Evolutionary conservation across 805 yeast species (phyloP).

Genomic region (Teunomyces kruisii): DNA sequence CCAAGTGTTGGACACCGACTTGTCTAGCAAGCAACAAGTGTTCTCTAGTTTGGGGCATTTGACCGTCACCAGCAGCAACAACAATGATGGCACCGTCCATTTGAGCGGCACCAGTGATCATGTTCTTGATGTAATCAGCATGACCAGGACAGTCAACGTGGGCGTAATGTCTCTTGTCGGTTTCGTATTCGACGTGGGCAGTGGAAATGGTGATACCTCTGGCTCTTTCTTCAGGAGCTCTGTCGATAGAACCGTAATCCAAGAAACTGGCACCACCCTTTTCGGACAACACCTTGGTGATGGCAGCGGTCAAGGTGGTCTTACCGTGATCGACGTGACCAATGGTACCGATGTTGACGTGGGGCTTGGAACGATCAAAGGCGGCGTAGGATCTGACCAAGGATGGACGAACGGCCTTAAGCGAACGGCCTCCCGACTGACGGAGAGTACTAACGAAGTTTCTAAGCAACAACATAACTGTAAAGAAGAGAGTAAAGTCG

Average conservation of each 20-base stretch:
- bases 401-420: constrained; percentile 26
- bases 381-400: constrained; percentile 55
- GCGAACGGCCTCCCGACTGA: constrained; percentile 20
- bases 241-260: constrained; percentile 91
- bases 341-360: constrained; percentile 94
- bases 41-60: constrained; percentile 99
- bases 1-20: constrained; percentile 97
- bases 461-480: constrained; percentile 26
- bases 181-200: constrained; percentile 97
- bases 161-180: constrained; percentile 92
- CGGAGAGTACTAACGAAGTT: constrained; percentile 29
- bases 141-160: constrained; percentile 99
- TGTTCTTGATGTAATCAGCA: constrained; percentile 97
- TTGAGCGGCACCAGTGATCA: constrained; percentile 99
- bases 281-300: constrained; percentile 88
- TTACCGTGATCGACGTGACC: constrained; percentile 99
- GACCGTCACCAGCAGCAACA: constrained; percentile 98
- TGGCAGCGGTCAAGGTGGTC: constrained; percentile 97
- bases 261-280: constrained; percentile 91
- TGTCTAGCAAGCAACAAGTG: constrained; percentile 97
- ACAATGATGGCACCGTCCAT: constrained; percentile 99
- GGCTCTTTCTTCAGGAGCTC: constrained; percentile 98
- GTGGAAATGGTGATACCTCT: constrained; percentile 99
- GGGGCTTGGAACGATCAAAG: constrained; percentile 94
- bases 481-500: constrained; percentile 5